A percentile compares a stretch with the other conserved stretches of the same genome.
These are phyloP conservation scores for Blastobotrys apis DNA, from an alignment of 1,139 yeast species.

Conservation along the genomic window DNA sequence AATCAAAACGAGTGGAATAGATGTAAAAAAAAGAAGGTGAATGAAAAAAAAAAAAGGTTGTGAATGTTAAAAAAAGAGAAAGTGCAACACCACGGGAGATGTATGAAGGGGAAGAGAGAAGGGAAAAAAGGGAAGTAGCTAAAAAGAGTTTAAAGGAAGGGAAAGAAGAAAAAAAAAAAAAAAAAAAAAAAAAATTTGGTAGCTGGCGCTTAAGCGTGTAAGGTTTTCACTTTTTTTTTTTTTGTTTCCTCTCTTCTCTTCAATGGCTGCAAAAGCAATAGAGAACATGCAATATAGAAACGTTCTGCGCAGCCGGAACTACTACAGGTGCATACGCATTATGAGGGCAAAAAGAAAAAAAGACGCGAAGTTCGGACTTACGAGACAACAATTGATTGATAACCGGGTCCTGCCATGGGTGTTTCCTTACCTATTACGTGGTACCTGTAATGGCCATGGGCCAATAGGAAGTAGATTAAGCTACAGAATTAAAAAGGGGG, in stretches of 20 bases:
- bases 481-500: no score
- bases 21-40: neutral
- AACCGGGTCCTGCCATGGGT: no score
- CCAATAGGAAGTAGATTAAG: no score
- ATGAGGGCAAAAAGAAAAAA: neutral
- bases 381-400: no score
- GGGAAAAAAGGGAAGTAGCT: no score
- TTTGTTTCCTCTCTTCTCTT: neutral
- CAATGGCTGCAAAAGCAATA: neutral
- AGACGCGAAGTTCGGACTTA: no score
- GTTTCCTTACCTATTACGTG: no score
- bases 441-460: no score
- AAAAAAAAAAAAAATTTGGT: neutral
- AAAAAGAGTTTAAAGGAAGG: no score
- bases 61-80: neutral
- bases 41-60: neutral
- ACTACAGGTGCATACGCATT: neutral
- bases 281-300: neutral
- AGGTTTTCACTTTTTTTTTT: neutral
- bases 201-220: neutral
- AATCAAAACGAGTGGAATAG: no score
- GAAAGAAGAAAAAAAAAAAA: neutral
- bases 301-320: neutral
- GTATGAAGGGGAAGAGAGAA: neutral
- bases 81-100: no score